These are phyloP conservation scores for Obelidium mucronatum DNA, from an alignment of 192 early-diverging fungal genomes.

Conservation along the genomic window DNA sequence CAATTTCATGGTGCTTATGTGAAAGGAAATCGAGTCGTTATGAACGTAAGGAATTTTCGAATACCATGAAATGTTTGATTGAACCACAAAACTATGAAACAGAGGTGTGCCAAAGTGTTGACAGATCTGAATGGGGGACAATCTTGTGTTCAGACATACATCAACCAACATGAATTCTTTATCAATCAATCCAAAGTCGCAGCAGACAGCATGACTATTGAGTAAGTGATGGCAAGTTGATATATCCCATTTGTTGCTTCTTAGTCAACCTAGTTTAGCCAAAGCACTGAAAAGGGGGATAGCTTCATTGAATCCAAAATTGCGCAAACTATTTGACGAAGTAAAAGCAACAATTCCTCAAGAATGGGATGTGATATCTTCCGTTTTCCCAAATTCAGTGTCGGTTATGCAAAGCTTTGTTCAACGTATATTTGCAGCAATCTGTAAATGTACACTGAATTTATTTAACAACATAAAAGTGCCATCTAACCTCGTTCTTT, in stretches of 20 bases:
- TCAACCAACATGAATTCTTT: conserved; percentile 98
- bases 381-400: conserved; percentile 91
- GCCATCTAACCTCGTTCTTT: too few relatives aligned
- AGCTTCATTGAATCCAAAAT: conserved; percentile 60
- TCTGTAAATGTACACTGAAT: conserved; percentile 61
- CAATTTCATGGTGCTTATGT: conserved; percentile 88
- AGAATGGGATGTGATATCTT: conserved; percentile 92
- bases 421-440: conserved; percentile 94
- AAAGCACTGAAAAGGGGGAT: background rate
- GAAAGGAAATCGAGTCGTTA: conserved; percentile 72
- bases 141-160: conserved; percentile 92
- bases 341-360: conserved; percentile 80
- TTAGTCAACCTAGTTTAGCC: too few relatives aligned
- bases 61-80: conserved; percentile 14
- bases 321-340: conserved; percentile 73
- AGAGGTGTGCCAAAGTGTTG: conserved; percentile 87
- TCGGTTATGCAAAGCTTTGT: conserved; percentile 93
- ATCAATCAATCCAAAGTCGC: conserved; percentile 63
- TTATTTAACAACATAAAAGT: background rate
- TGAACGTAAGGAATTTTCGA: conserved; percentile 67
- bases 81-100: conserved; percentile 26
- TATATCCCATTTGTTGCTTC: too few relatives aligned
- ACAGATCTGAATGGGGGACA: conserved; percentile 96
- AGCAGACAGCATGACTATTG: too few relatives aligned
- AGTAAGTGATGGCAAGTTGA: too few relatives aligned